Conservation (phyloP, 1,284 basidiomycete genomes). For the Moesziomyces antarcticus region DNA sequence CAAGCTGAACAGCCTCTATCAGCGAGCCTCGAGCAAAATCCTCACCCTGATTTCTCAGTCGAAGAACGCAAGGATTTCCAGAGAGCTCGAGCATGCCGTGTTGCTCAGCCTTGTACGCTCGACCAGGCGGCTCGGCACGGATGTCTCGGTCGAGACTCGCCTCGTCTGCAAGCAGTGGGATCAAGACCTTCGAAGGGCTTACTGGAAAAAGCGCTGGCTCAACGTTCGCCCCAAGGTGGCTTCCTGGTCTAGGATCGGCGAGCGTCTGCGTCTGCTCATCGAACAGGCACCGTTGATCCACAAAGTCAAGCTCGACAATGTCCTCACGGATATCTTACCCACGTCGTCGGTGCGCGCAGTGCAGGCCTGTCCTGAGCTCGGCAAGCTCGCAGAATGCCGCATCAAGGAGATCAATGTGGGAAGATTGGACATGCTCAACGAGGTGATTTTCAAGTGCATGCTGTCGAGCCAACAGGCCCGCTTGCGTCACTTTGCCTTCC, state of each 20-base stretch:
- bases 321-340: slow-evolving; percentile 19
- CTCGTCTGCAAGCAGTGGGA: slow-evolving; percentile 28
- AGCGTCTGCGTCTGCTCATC: slow-evolving; percentile 6
- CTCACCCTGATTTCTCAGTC: neutral
- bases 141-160: slow-evolving; percentile 4
- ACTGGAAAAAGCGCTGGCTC: slow-evolving; percentile 25
- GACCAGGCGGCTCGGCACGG: neutral
- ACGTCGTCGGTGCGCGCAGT: slow-evolving; percentile 5
- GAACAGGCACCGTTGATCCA: slow-evolving; percentile 4
- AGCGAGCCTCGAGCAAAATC: neutral
- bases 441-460: slow-evolving; percentile 18
- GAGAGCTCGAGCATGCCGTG: slow-evolving; percentile 6
- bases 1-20: neutral
- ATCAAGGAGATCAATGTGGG: slow-evolving; percentile 9
- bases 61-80: neutral
- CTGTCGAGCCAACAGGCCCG: slow-evolving; percentile 3
- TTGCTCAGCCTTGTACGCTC: neutral
- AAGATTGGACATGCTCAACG: slow-evolving; percentile 20
- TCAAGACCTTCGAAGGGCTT: neutral
- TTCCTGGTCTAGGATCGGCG: slow-evolving; percentile 3
- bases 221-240: slow-evolving; percentile 5
- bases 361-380: slow-evolving; percentile 10
- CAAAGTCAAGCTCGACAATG: slow-evolving; percentile 19
- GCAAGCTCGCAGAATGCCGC: neutral
- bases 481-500: slow-evolving; percentile 25